These are phyloP conservation scores for Psidium friedrichsthalianum DNA, from an alignment of 345 rosid species.

Conservation along the genomic window DNA sequence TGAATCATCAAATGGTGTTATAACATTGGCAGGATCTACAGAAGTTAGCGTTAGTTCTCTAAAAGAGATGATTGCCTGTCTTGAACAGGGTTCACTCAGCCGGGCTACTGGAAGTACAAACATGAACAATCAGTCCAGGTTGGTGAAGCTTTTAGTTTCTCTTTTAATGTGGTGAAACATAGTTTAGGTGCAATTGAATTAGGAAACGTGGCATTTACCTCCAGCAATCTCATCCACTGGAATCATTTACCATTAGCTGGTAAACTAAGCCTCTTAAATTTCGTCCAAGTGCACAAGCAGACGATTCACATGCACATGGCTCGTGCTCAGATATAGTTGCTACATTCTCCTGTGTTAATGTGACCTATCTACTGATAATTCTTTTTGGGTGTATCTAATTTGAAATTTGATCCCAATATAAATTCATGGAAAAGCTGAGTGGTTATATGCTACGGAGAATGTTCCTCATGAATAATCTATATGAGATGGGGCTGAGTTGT, in stretches of 20 bases:
- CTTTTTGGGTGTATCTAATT: neutral
- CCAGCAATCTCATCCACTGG: neutral
- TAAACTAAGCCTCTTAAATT: neutral
- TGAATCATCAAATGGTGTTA: constrained; percentile 92
- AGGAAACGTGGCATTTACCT: neutral
- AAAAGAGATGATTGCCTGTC: constrained; percentile 90
- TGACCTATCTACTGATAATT: neutral
- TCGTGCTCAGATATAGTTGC: neutral
- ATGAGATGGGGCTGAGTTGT: neutral
- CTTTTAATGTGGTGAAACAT: neutral
- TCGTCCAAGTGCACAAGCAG: neutral
- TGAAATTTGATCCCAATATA: neutral
- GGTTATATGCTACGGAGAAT: neutral
- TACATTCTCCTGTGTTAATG: neutral
- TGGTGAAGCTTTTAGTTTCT: constrained; percentile 4
- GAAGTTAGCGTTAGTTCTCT: constrained; percentile 68
- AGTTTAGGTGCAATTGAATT: neutral
- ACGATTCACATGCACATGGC: neutral
- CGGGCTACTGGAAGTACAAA: constrained; percentile 98
- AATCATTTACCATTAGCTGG: neutral
- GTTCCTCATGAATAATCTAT: neutral
- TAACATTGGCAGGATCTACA: constrained; percentile 97
- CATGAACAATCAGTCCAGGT: constrained; percentile 99
- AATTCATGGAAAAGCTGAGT: neutral
- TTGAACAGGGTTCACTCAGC: constrained; percentile 89